Evolutionary conservation across 352 stramenopile species (phyloP), one percentile per base, ranked within the genome.

Genomic region (Phytophthora ramorum): DNA sequence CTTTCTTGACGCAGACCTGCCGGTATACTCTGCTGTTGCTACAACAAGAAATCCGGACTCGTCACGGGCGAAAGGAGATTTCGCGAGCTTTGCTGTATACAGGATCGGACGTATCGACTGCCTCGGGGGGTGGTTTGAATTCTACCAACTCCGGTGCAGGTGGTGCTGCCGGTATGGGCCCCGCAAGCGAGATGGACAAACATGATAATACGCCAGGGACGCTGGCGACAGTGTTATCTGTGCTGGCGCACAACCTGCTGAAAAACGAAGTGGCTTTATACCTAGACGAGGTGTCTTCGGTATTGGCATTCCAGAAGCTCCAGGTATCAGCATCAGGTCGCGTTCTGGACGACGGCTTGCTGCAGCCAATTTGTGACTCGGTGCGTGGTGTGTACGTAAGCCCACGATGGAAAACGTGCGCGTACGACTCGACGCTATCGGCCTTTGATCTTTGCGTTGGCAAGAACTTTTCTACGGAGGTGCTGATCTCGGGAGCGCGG

Each of bases 361-460:
- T 85, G 44, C 86, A 95, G 48, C 88, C 86, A 7, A 91, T 93
- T 43, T 96, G 88, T 43, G 88, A 96, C 71, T 91, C 88, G 3
- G 82, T 93, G 12, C 78, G 85, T 10, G 88, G 88, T 24, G 76
- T 96, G 30, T 96, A 91, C 52, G 70, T 95, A 24, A 78, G 75
- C 30, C 75, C 83, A 28, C 78, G 86, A 4, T 96, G 88, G 88
- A 96, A 96, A 70, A 83, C 78, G 6, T 95, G 88, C 66, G 73
- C 83, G 17, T 85, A 83, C 38, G 80, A 93, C 43, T 91, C 88
- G 50, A 95, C 86, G 24, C 53, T 95, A 7, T 85, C 86, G 17
- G 82, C 86, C 1, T 91, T 96, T 49, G 88, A 96, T 50, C 71
- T 96, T 20, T 83, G 67, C 56, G 87, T 96, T 34, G 88, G 88